Evolutionary conservation across 441 rosid genomes (phyloP).

Genomic region (Hura crepitans): DNA sequence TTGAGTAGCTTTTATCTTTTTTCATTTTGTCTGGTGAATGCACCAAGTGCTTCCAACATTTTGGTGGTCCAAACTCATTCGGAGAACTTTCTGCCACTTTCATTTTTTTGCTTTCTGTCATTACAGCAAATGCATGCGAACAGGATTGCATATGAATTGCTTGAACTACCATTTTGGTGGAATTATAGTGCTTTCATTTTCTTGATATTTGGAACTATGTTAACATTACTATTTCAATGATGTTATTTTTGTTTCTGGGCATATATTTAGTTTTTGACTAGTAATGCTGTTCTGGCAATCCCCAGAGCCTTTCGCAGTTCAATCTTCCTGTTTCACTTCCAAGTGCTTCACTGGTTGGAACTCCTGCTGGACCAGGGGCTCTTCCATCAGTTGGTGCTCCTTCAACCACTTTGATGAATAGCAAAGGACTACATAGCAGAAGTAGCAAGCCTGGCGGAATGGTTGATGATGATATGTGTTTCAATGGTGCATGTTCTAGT

Average conservation of each 20-base stretch:
- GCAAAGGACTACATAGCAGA: conserved; percentile 56
- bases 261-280: conserved; percentile 10
- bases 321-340: conserved; percentile 94
- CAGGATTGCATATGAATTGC: not conserved
- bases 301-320: conserved; percentile 97
- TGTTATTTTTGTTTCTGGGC: not conserved
- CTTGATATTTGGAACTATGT: conserved; percentile 4
- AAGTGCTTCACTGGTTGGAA: conserved; percentile 60
- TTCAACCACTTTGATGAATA: conserved; percentile 44
- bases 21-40: not conserved
- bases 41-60: not conserved
- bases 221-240: not conserved
- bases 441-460: conserved; percentile 58
- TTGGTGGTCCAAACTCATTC: not conserved
- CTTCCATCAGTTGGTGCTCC: conserved; percentile 50
- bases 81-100: not conserved
- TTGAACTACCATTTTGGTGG: not conserved
- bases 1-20: conserved; percentile 4
- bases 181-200: conserved; percentile 1
- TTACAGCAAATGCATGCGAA: not conserved
- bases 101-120: not conserved
- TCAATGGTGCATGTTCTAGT: conserved; percentile 54
- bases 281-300: conserved; percentile 30
- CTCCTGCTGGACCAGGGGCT: conserved; percentile 55
- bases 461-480: conserved; percentile 53